Percentiles rank a stretch among this genome's conserved stretches.
Evolutionary conservation across 352 stramenopile genomes (phyloP).

Genomic region (Globisporangium nunn): DNA sequence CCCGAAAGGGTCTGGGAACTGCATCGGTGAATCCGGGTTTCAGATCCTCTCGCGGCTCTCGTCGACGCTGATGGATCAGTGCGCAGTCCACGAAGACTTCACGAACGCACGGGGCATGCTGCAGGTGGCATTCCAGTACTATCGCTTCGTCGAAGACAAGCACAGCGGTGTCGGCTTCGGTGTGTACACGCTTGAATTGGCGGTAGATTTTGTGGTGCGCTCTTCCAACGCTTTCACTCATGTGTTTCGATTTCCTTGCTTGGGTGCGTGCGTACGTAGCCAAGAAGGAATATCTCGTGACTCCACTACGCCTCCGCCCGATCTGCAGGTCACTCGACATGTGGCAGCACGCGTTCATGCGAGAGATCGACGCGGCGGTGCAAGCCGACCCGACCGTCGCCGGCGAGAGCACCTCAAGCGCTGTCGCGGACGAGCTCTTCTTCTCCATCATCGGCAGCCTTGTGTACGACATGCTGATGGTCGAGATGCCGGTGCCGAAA

Average conservation of each 20-base stretch:
- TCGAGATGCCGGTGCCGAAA: constrained; percentile 65
- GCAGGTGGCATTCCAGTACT: constrained; percentile 75
- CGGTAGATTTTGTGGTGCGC: too few relatives aligned
- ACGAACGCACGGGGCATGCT: constrained; percentile 72
- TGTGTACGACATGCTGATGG: constrained; percentile 83
- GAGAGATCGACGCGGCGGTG: constrained; percentile 56
- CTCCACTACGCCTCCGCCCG: constrained; percentile 41
- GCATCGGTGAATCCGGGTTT: constrained; percentile 66
- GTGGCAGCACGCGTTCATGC: constrained; percentile 80
- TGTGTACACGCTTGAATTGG: constrained; percentile 16
- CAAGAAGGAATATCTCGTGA: constrained; percentile 78
- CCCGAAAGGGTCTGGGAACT: constrained; percentile 75
- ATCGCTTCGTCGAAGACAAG: constrained; percentile 74
- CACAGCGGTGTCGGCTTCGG: constrained; percentile 65
- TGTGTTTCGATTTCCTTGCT: too few relatives aligned
- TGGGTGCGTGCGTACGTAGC: constrained; percentile 20
- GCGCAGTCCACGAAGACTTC: constrained; percentile 69
- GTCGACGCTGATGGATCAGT: constrained; percentile 65
- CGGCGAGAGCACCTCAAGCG: constrained; percentile 22
- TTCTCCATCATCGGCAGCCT: constrained; percentile 79
- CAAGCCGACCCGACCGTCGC: constrained; percentile 24
- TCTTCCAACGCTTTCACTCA: too few relatives aligned
- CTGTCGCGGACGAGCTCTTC: constrained; percentile 65
- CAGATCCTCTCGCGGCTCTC: constrained; percentile 48
- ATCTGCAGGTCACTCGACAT: constrained; percentile 79